Percentiles rank a stretch among this genome's conserved stretches.
Conservation (phyloP, 106 monocot genomes). For the Dendrobium officinale region DNA sequence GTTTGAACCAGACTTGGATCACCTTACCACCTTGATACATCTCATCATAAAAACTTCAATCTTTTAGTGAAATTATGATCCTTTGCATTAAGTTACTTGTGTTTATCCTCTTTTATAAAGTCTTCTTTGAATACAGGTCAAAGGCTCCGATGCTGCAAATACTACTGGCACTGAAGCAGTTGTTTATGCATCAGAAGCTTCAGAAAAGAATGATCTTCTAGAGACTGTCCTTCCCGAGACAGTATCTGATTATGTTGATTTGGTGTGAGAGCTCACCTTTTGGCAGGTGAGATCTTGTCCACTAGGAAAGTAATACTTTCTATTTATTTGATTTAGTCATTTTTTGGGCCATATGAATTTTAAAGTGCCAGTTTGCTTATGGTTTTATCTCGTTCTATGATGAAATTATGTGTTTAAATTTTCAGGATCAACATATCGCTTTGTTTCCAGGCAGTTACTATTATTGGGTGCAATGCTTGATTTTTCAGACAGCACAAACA, state of each 20-base stretch:
- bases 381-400: neutral
- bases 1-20: neutral
- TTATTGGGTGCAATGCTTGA: constrained; percentile 82
- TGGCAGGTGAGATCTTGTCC: constrained; percentile 45
- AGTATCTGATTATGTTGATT: constrained; percentile 67
- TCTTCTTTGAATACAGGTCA: constrained; percentile 41
- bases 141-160: constrained; percentile 84
- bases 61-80: neutral
- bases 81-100: neutral
- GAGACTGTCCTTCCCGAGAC: constrained; percentile 75
- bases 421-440: constrained; percentile 80
- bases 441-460: constrained; percentile 72
- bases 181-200: constrained; percentile 92
- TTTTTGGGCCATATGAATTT: neutral
- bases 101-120: neutral
- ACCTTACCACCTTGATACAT: no score
- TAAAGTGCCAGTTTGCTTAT: neutral
- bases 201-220: constrained; percentile 75
- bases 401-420: constrained; percentile 4
- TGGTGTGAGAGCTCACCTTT: constrained; percentile 88
- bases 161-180: constrained; percentile 87
- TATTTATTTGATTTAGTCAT: neutral
- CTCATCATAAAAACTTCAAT: neutral
- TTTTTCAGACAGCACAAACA: constrained; percentile 76
- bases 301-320: neutral